Base-by-base conservation (phyloP, 768 basidiomycete genomes). In the Amanita brunnescens region DNA sequence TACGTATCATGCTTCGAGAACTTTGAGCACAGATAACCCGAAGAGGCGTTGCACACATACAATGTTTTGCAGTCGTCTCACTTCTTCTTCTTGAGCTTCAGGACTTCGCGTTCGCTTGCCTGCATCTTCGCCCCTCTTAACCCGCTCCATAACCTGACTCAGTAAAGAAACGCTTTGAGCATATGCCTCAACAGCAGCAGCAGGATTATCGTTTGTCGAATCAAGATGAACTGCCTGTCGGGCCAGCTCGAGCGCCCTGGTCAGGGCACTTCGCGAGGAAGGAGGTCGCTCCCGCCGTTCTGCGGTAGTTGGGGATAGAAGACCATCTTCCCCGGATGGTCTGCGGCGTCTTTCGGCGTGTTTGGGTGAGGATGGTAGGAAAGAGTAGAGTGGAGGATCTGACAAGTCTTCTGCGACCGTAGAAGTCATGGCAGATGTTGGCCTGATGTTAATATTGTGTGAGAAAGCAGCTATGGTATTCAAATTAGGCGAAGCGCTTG, bases 61-160 rank as follows among this genome's bases (percentile, higher is more conserved):
- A 58, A 95, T 95, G 56, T 87, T 87, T 68, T 87, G 86, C 52
- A 95, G 69, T 57, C 91, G 73, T 58, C 82, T 75, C 43, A 92
- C 84, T 73, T 95, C 92, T 60, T 94, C 92, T 64, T 90, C 85
- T 64, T 91, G 88, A 20, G 91, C 91, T n/a, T 87, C 83, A 13
- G 88, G 81, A 60, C 86, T 89, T 62, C 85, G 78, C 53, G 84
- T 79, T 56, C 85, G 76, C 55, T 68, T 75, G 23, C 81, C 81
- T 55, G 79, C 81, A 60, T 91, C 87, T 66, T 93, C 91, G 3
- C 89, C 89, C 61, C 83, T 77, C 66, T 87, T 77, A 1, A 94
- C 92, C 35, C 91, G 73, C 59, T 90, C 87, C 92, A 95, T 95
- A 47, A 95, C 92, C 65, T 91, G 88, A 59, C 85, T 88, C 24